These are phyloP conservation scores for Cylindrodendrum hubeiense DNA, from an alignment of 2,329 filamentous ascomycete species.

Conservation along the genomic window DNA sequence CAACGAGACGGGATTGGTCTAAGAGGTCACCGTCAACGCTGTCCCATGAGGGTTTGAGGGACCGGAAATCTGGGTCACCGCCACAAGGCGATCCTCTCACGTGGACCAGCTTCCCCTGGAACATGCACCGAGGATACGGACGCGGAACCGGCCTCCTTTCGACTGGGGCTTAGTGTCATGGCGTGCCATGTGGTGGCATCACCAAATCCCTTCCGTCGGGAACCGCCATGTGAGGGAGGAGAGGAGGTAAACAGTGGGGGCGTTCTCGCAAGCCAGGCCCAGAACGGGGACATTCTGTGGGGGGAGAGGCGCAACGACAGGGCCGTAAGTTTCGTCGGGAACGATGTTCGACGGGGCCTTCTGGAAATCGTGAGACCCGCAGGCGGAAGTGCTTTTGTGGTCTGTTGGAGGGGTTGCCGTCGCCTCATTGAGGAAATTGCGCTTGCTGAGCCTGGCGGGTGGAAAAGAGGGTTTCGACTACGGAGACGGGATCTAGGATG, in stretches of 20 bases:
- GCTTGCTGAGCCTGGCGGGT: not conserved
- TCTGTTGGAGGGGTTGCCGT: slow-evolving; percentile 31
- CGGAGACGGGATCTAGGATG: slow-evolving; percentile 16
- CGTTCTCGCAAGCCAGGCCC: slow-evolving; percentile 25
- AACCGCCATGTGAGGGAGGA: slow-evolving; percentile 26
- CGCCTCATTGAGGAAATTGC: slow-evolving; percentile 32
- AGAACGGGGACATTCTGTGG: slow-evolving; percentile 21
- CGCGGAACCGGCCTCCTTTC: slow-evolving; percentile 26
- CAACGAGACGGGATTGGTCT: slow-evolving; percentile 31
- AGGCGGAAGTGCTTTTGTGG: slow-evolving; percentile 27
- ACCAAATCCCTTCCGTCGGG: slow-evolving; percentile 22
- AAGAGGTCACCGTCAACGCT: not conserved
- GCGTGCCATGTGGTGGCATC: slow-evolving; percentile 34
- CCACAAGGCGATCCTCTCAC: slow-evolving; percentile 34
- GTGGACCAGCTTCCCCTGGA: slow-evolving; percentile 38
- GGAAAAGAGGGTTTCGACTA: slow-evolving; percentile 5
- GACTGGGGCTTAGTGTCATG: slow-evolving; percentile 24
- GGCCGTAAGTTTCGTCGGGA: slow-evolving; percentile 25
- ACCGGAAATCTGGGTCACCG: slow-evolving; percentile 36
- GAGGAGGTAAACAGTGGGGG: slow-evolving; percentile 38
- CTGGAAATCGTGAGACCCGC: slow-evolving; percentile 37
- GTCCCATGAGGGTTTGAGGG: slow-evolving; percentile 16
- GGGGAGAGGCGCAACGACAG: slow-evolving; percentile 22
- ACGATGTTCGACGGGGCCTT: slow-evolving; percentile 34
- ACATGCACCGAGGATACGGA: slow-evolving; percentile 36